Base-by-base conservation (phyloP, 1,139 yeast genomes). In the Candida sanyaensis region DNA sequence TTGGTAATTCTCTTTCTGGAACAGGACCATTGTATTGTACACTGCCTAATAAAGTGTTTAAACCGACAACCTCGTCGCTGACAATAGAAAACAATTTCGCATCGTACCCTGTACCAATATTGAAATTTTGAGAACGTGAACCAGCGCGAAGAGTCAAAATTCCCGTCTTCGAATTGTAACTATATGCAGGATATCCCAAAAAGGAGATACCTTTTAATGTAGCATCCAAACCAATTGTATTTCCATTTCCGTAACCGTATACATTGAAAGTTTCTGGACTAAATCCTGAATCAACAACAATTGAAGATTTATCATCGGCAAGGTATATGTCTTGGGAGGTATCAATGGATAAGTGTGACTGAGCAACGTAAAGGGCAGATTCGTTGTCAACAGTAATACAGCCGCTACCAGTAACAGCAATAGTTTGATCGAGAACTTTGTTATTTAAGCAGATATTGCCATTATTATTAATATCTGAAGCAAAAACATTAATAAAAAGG, bases 221-320 rank as follows among this genome's bases (percentile, higher is more conserved):
- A 28, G 54, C 24, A 42, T 50, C 54, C 17, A 66, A 39, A 41
- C 65, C 68, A 43, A 69, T 57, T n/a, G 50, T 47, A 45, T 69
- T 69, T 5, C 69, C 66, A 46, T 56, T 56, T 47, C 74, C 74
- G 46, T 60, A 69, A 32, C 72, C 73, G 28, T 61, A 61, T 24
- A 69, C 71, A 3, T 51, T 60, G 50, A 58, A 62, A 5, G 66
- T 62, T 48, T 56, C 62, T 26, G 58, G 29, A 7, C 47, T 10
- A n/a, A 60, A 49, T 17, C 61, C 32, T 5, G 59, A 58, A 26
- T 55, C 56, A 12, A 60, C 64, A 42, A 58, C 51, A 34, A 67
- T 38, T n/a, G 59, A 42, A 2, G 71, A 61, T 4, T 48, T 34
- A 1, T 58, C 21, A 13, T 58, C 44, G 34, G 57, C 54, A 50